Conservation (phyloP, 257 asterid species). For the Handroanthus guayacan region DNA sequence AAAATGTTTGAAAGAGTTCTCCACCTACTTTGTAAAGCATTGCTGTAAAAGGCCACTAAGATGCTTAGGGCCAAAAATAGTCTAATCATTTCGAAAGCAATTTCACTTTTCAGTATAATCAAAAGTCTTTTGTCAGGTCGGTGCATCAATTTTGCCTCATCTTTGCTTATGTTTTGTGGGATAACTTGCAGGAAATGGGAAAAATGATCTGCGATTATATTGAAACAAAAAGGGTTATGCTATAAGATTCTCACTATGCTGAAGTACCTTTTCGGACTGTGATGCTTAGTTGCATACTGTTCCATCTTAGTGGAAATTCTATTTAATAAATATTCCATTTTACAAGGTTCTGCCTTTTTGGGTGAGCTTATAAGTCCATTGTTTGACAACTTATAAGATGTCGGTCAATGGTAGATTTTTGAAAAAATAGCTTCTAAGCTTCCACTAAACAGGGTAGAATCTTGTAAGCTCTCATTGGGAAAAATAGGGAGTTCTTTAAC, state of each 20-base stretch:
- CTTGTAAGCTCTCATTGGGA: no score
- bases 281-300: not conserved
- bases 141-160: not conserved
- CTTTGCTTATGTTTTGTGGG: not conserved
- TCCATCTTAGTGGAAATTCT: not conserved
- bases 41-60: not conserved
- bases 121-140: not conserved
- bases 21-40: not conserved
- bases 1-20: not conserved
- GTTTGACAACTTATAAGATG: no score
- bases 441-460: no score
- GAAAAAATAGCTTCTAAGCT: no score
- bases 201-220: not conserved
- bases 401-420: no score
- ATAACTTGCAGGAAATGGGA: not conserved
- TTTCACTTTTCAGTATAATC: not conserved
- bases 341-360: not conserved
- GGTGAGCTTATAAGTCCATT: no score
- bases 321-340: not conserved
- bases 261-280: constrained; percentile 10
- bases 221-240: not conserved
- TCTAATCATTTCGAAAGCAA: not conserved
- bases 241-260: not conserved
- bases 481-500: no score
- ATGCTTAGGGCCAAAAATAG: not conserved